Evolutionary conservation across 176 grass and related monocot genomes (phyloP).

Genomic region (barley (Hordeum vulgare)): DNA sequence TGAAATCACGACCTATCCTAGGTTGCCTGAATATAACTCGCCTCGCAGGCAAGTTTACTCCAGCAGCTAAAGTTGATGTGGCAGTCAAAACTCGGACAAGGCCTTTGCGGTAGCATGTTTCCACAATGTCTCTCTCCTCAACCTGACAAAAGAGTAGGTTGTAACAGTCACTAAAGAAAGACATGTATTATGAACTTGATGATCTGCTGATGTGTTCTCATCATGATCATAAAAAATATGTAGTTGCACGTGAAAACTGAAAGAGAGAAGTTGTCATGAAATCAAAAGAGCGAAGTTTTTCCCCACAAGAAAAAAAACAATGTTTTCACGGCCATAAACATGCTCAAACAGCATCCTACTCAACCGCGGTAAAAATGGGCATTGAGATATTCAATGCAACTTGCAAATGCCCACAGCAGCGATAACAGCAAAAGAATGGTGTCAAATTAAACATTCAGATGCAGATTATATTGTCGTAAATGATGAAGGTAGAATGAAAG

Average conservation of each 20-base stretch:
- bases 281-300: background rate
- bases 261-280: constrained; percentile 11
- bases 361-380: background rate
- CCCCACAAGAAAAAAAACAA: background rate
- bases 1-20: constrained; percentile 84
- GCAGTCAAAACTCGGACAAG: constrained; percentile 90
- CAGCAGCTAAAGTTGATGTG: constrained; percentile 94
- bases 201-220: background rate
- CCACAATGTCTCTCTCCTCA: constrained; percentile 93
- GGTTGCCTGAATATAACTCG: constrained; percentile 97
- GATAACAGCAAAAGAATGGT: background rate
- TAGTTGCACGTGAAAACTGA: background rate
- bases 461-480: background rate
- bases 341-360: background rate
- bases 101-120: constrained; percentile 94
- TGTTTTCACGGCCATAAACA: background rate
- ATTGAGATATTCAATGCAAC: background rate
- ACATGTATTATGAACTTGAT: background rate
- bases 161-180: constrained; percentile 1
- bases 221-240: background rate
- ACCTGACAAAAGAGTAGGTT: constrained; percentile 47
- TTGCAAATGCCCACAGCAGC: background rate
- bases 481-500: constrained; percentile 13
- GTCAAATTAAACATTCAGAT: background rate
- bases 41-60: constrained; percentile 96